phyloP scores from a whole-genome alignment of 192 early-diverging fungal genomes.

The Chytriomyces sp. region DNA sequence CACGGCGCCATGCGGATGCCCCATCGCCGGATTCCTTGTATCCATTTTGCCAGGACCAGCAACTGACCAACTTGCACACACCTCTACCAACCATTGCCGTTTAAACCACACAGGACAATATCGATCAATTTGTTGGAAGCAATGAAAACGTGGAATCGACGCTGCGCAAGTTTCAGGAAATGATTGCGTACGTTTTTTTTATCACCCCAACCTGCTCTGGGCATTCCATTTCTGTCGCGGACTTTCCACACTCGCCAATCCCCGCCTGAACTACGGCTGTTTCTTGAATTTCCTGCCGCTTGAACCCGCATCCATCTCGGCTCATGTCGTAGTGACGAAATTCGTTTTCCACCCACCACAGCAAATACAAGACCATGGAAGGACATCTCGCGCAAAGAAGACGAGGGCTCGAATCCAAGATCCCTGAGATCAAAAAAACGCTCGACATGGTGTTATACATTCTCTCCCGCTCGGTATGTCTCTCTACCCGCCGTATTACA shows the following conservation, averaged over 20 bases:
- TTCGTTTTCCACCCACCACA: slow-evolving; percentile 36
- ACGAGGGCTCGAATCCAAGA: slow-evolving; percentile 83
- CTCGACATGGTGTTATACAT: slow-evolving; percentile 85
- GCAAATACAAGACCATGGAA: slow-evolving; percentile 99
- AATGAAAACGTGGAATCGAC: slow-evolving; percentile 78
- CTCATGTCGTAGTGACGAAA: not conserved
- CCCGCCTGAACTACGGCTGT: not conserved
- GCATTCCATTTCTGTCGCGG: not conserved
- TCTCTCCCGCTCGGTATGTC: slow-evolving; percentile 40
- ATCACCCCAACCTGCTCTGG: not conserved
- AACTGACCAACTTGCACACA: no score
- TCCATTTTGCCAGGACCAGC: not conserved
- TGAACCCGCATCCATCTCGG: not conserved
- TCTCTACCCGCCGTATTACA: no score
- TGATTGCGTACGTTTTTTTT: slow-evolving; percentile 65
- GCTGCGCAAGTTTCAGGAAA: slow-evolving; percentile 91
- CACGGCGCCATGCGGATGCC: not conserved
- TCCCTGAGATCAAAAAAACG: slow-evolving; percentile 96
- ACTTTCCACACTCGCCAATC: not conserved
- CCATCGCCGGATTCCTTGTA: not conserved
- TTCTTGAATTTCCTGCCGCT: not conserved
- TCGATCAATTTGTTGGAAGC: slow-evolving; percentile 82
- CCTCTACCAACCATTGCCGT: not conserved
- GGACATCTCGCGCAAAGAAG: slow-evolving; percentile 84
- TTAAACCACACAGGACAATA: slow-evolving; percentile 67